A percentile compares a stretch with the other conserved stretches of the same genome.
These are phyloP conservation scores for Rubus parviflorus DNA, from an alignment of 306 rosid species.

Conservation along the genomic window DNA sequence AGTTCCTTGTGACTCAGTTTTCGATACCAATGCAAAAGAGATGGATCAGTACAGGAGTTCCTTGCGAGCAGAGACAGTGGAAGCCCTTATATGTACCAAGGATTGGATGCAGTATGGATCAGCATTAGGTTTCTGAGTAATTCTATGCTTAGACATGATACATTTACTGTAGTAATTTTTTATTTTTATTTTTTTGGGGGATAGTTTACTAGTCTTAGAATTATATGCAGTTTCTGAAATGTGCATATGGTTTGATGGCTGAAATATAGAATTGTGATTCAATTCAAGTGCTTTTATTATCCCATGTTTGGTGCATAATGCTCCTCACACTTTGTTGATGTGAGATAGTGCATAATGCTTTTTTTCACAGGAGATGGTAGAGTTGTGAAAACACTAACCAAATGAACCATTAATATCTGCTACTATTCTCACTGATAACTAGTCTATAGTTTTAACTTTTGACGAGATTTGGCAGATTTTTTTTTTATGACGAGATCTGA, in stretches of 20 bases:
- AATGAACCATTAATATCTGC: too few relatives aligned
- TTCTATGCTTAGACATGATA: background rate
- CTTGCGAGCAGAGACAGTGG: slow-evolving; percentile 76
- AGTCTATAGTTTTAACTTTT: too few relatives aligned
- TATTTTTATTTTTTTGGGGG: background rate
- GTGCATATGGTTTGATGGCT: background rate
- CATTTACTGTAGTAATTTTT: background rate
- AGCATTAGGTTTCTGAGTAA: slow-evolving; percentile 2
- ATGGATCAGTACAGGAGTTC: slow-evolving; percentile 78
- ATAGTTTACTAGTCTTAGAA: background rate
- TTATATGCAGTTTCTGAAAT: background rate
- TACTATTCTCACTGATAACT: too few relatives aligned
- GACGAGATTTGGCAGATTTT: too few relatives aligned
- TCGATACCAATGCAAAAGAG: slow-evolving; percentile 54
- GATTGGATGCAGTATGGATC: slow-evolving; percentile 80
- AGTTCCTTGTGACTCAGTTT: slow-evolving; percentile 57
- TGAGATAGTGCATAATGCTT: too few relatives aligned
- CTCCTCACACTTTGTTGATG: too few relatives aligned
- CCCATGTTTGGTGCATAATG: background rate
- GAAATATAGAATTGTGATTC: background rate
- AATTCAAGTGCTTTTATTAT: background rate
- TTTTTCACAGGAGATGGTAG: too few relatives aligned
- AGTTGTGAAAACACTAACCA: too few relatives aligned
- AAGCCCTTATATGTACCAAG: slow-evolving; percentile 87
- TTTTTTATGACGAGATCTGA: too few relatives aligned